phyloP scores from a whole-genome alignment of 345 rosid species.

The Gossypium sturtianum region DNA sequence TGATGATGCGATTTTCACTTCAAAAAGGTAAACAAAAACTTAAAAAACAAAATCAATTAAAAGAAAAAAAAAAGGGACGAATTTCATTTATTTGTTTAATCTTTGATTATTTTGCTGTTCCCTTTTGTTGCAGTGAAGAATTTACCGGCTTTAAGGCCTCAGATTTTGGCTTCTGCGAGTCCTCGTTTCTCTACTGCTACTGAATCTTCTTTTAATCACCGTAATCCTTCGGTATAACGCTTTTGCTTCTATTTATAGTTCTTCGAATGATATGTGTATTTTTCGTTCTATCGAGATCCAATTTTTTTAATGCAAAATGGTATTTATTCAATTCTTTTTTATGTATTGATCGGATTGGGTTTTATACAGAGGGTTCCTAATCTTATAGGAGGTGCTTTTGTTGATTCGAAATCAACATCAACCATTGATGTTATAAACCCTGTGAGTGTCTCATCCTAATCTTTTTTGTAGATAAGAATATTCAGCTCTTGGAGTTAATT shows the following conservation, averaged over 20 bases:
- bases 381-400: slow-evolving; percentile 79
- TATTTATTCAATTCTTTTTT: not conserved
- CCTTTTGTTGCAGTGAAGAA: slow-evolving; percentile 13
- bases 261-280: not conserved
- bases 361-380: slow-evolving; percentile 70
- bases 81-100: not conserved
- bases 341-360: slow-evolving; percentile 1
- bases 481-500: not conserved
- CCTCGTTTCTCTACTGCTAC: slow-evolving; percentile 49
- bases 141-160: slow-evolving; percentile 39
- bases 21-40: slow-evolving; percentile 3
- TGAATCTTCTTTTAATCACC: slow-evolving; percentile 39
- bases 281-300: not conserved
- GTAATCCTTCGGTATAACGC: slow-evolving; percentile 42
- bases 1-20: slow-evolving; percentile 12
- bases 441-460: slow-evolving; percentile 37
- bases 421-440: slow-evolving; percentile 80
- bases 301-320: not conserved
- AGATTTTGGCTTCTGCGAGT: slow-evolving; percentile 27
- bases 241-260: not conserved
- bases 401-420: slow-evolving; percentile 58
- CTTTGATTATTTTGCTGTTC: not conserved
- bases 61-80: not conserved
- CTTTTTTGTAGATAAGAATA: not conserved
- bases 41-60: not conserved